Evolutionary conservation across 1,139 yeast species (phyloP), one percentile per base, ranked within the genome.

Genomic region (Candida tetrigidarum): DNA sequence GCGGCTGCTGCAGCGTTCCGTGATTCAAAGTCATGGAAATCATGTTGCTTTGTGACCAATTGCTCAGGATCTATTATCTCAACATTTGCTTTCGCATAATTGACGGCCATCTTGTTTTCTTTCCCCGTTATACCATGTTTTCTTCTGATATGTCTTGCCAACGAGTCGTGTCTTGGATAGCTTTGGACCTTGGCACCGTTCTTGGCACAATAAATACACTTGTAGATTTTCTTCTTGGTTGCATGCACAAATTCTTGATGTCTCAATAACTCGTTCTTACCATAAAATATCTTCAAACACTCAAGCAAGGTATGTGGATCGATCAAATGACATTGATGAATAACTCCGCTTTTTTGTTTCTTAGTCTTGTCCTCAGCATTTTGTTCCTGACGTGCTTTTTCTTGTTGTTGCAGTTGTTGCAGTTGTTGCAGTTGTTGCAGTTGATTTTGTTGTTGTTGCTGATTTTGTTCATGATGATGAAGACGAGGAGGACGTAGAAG

Each of bases 241-340:
- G 78, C 79, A 58, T 74, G 80, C 18, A 73, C 78, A 59, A 72
- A 73, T 48, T 74, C 78, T 53, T 74, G 78, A 55, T 74, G 80
- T 45, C 78, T 60, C 36, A 70, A 58, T 29, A 74, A 61, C 50
- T 74, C 79, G 50, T 72, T 74, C 47, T 69, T 73, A 9, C 80
- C 79, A 49, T 74, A 72, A 47, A 74, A 74, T 2, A 72, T 67
- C 53, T 74, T 74, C 32, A 65, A 55, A 48, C 80, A 74, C 36
- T 68, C 65, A 16, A 55, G 49, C 26, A 57, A 48, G 3, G 70
- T 58, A 3, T 45, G 47, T 3, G 78, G 76, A 50, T 73, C 78
- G 3, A 58, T 53, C 35, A 70, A 59, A 50, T 71, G 78, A 49
- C 80, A 74, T 51, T 74, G 78, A 49, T 74, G 78, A 15, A 70